Evolutionary conservation across 228 moss, liverwort and hornwort species (phyloP).

Genomic region (Sphagnum fallax): DNA sequence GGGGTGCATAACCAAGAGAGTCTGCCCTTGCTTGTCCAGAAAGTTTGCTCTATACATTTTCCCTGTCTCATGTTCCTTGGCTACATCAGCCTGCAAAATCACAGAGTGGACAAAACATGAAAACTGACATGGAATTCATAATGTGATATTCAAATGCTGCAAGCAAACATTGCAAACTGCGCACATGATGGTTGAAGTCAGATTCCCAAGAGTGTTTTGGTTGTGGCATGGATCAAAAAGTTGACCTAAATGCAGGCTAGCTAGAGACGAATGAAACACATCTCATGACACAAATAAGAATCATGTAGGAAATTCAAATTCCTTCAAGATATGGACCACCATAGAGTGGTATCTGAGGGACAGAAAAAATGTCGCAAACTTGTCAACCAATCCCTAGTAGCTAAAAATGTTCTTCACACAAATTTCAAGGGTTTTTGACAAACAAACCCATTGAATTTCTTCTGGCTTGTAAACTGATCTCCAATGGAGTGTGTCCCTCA

Average conservation of each 20-base stretch:
- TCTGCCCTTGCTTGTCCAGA: slow-evolving; percentile 30
- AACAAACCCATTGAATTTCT: slow-evolving; percentile 78
- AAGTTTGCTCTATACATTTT: slow-evolving; percentile 42
- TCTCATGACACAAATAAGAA: no score
- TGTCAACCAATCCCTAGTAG: neutral
- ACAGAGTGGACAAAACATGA: neutral
- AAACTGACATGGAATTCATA: neutral
- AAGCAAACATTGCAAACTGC: no score
- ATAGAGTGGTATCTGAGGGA: neutral
- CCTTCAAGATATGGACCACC: no score
- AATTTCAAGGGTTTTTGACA: neutral
- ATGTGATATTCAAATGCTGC: neutral
- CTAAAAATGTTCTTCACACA: neutral
- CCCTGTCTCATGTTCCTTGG: slow-evolving; percentile 32
- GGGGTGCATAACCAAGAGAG: slow-evolving; percentile 39
- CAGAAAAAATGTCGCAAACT: neutral
- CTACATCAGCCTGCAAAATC: slow-evolving; percentile 25
- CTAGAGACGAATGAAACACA: no score
- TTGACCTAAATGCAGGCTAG: no score
- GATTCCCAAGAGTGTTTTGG: no score
- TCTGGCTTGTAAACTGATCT: slow-evolving; percentile 73
- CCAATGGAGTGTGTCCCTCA: slow-evolving; percentile 70
- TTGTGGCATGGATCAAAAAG: no score
- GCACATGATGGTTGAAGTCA: no score
- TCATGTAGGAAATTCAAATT: no score